A percentile compares a stretch with the other conserved stretches of the same genome.
phyloP scores from a whole-genome alignment of 208 protist genomes.

The Trypanosoma cruzi region DNA sequence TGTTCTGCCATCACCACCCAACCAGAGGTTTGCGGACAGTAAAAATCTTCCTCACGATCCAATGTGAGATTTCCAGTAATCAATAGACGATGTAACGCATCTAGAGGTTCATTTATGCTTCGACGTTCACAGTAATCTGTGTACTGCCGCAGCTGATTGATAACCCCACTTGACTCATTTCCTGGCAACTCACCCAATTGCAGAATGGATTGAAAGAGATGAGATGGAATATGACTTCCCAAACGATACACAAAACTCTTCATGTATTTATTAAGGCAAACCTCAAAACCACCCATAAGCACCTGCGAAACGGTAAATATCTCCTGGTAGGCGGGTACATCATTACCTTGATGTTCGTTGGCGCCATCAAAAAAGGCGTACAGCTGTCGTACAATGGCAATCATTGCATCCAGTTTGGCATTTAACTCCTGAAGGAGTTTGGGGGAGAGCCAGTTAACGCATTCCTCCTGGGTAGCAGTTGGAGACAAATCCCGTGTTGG shows the following conservation, averaged over 20 bases:
- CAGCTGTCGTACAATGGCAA: conserved; percentile 96
- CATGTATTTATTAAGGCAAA: conserved; percentile 79
- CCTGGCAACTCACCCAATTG: conserved; percentile 21
- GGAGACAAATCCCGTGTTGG: conserved; percentile 71
- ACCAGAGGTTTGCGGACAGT: conserved; percentile 91
- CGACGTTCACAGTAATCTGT: conserved; percentile 49
- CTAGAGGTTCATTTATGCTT: conserved; percentile 46
- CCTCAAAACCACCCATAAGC: conserved; percentile 90
- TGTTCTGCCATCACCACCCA: conserved; percentile 98
- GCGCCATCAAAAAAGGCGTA: conserved; percentile 92
- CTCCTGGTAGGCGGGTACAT: conserved; percentile 96
- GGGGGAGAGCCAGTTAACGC: conserved; percentile 53
- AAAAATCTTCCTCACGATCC: conserved; percentile 88
- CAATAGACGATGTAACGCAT: conserved; percentile 66
- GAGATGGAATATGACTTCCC: conserved; percentile 46
- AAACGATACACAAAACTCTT: conserved; percentile 52
- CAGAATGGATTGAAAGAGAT: conserved; percentile 60
- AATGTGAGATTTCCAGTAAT: conserved; percentile 77
- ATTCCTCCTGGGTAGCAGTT: conserved; percentile 45
- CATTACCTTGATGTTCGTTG: conserved; percentile 94
- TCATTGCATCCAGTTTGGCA: conserved; percentile 96
- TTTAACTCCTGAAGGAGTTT: conserved; percentile 73
- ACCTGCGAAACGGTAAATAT: conserved; percentile 96
- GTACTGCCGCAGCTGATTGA: conserved; percentile 68
- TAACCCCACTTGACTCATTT: conserved; percentile 33